Evolutionary conservation across 148 eudicot genomes (phyloP), one percentile per base, ranked within the genome.

Genomic region (Spergularia marina): DNA sequence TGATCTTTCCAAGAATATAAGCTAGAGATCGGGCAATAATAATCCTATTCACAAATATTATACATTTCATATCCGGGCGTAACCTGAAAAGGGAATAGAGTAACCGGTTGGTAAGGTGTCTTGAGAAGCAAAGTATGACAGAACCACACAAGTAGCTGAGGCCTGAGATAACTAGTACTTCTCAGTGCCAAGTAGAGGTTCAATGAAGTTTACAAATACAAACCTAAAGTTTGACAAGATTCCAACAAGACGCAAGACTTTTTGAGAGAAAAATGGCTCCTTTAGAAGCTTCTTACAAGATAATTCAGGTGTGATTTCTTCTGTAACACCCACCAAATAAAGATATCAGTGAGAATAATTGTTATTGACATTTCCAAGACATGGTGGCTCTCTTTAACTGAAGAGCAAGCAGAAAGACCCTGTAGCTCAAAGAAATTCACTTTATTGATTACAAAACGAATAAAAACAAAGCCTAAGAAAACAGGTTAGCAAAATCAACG

Each of bases 31-130:
- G 89, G 51, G 99, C 99, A 78, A 91, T 80, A 75, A 91, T 75
- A 80, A 92, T 91, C 85, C 97, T 89, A 82, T 85, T 91, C 77
- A 95, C 99, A 77, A 95, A 95, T 67, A 95, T 77, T 72, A 95
- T 95, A 79, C 98, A 95, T 81, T 95, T 95, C 98, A 89, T 92
- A 83, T 88, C 86, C 18, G 89, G 85, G 66, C 88, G 89, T 49
- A 81, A 81, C 94, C 99, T 95, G 98, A 73, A 73, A 83, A 54
- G 59, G 74, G 52, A 60, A 75, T 53, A 12, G 52, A 56, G 68
- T 25, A 70, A 70, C 2, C 15, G 21, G 44, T 70, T 53, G 59
- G 44, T 52, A n/a, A 70, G 20, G 60, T 41, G 9, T 53, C 13
- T 13, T 30, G 39, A 59, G n/a, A 14, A 76, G 21, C 12, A 49